These are phyloP conservation scores for Cercospora janseana DNA, from an alignment of 2,329 filamentous ascomycete genomes.

Conservation along the genomic window DNA sequence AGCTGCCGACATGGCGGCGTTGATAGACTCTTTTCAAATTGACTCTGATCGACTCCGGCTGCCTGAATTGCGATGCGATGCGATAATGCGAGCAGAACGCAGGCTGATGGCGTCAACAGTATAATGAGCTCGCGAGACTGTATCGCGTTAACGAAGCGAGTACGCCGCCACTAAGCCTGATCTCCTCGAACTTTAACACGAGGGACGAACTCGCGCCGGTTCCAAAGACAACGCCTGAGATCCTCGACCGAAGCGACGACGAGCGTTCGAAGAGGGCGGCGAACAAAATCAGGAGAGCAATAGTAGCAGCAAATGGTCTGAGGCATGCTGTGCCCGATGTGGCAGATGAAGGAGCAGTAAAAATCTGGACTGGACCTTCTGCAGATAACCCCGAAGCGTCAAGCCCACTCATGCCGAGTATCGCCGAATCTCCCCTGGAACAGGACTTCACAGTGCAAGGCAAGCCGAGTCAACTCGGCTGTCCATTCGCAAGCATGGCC, in stretches of 20 bases:
- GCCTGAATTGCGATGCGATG: not conserved
- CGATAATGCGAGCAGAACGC: not conserved
- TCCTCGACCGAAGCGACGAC: constrained; percentile 26
- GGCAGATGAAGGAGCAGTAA: constrained; percentile 27
- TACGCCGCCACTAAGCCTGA: constrained; percentile 36
- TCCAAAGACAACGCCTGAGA: constrained; percentile 36
- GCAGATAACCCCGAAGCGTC: constrained; percentile 42
- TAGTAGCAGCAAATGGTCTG: constrained; percentile 25
- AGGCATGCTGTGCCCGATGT: constrained; percentile 19
- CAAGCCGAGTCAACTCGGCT: constrained; percentile 73
- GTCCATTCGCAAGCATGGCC: constrained; percentile 67
- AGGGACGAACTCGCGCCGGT: constrained; percentile 17
- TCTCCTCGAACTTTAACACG: constrained; percentile 33
- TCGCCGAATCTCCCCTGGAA: constrained; percentile 58
- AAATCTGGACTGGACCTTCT: constrained; percentile 37
- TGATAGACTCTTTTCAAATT: constrained; percentile 47
- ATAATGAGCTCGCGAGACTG: constrained; percentile 37
- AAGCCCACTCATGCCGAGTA: constrained; percentile 39
- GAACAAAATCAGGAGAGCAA: constrained; percentile 36
- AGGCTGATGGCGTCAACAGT: constrained; percentile 31
- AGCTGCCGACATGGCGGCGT: constrained; percentile 43
- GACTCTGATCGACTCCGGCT: constrained; percentile 39
- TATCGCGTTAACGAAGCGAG: constrained; percentile 26
- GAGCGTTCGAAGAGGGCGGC: constrained; percentile 37
- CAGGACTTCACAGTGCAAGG: constrained; percentile 88